A percentile compares a stretch with the other conserved stretches of the same genome.
Evolutionary conservation across 352 stramenopile species (phyloP).

Genomic region (Globisporangium paddicum): DNA sequence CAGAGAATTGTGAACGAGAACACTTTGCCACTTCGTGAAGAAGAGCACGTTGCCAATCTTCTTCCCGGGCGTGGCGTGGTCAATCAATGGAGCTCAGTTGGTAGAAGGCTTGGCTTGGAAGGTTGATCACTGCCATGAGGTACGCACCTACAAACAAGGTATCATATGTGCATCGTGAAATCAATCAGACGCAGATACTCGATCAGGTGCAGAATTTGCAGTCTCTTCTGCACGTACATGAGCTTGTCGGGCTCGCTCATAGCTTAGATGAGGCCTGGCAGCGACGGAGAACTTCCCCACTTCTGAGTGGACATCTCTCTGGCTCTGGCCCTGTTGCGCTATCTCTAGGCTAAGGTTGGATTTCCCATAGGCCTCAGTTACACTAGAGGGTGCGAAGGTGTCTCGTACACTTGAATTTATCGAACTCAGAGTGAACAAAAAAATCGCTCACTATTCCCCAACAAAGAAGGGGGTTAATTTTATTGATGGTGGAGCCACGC

Average conservation of each 20-base stretch:
- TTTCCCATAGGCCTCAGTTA: no score
- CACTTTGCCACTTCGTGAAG: constrained; percentile 32
- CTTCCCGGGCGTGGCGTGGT: neutral
- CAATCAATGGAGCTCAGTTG: neutral
- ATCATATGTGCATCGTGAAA: constrained; percentile 14
- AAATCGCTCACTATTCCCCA: no score
- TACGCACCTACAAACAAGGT: neutral
- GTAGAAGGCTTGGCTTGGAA: constrained; percentile 3
- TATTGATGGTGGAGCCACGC: no score
- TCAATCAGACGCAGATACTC: constrained; percentile 22
- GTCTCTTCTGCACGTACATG: neutral
- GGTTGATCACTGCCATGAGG: neutral
- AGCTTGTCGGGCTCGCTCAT: neutral
- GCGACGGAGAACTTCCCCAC: no score
- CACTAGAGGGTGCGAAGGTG: no score
- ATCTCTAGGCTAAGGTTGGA: no score
- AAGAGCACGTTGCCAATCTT: constrained; percentile 15
- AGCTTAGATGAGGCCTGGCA: neutral
- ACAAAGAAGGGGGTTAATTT: no score
- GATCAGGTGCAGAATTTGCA: constrained; percentile 10
- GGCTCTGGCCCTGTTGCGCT: no score
- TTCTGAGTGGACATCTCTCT: no score
- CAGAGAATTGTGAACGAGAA: constrained; percentile 29
- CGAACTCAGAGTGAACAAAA: no score
- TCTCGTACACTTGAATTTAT: no score